These are phyloP conservation scores for Claviceps lovelessii DNA, from an alignment of 2,329 filamentous ascomycete species.

Conservation along the genomic window DNA sequence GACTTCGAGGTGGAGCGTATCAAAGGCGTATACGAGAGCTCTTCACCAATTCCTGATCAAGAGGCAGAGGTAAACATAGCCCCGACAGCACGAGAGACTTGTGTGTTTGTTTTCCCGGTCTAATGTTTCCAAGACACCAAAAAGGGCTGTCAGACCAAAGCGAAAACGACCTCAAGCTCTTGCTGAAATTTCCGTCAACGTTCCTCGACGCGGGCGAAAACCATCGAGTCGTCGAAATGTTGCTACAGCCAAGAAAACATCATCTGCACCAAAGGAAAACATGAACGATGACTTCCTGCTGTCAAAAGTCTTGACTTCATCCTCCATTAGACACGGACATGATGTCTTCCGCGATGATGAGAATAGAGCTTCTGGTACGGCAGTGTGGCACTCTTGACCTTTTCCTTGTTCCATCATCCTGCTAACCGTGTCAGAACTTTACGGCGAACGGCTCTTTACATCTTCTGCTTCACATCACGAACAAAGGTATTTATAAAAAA, in stretches of 20 bases:
- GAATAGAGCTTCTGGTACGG: constrained; percentile 13
- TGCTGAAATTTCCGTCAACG: constrained; percentile 21
- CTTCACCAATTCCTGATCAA: constrained; percentile 30
- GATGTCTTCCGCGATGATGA: constrained; percentile 20
- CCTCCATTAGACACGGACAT: constrained; percentile 11
- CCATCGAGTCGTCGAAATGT: constrained; percentile 13
- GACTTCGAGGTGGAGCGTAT: constrained; percentile 35
- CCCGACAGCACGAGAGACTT: background rate
- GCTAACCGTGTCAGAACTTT: constrained; percentile 13
- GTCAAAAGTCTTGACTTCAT: background rate
- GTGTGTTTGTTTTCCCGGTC: background rate
- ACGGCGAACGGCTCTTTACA: constrained; percentile 11
- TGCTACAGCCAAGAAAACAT: constrained; percentile 7
- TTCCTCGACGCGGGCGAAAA: constrained; percentile 15
- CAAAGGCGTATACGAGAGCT: constrained; percentile 46
- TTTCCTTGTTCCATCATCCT: background rate
- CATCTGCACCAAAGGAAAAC: constrained; percentile 5
- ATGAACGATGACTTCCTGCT: background rate
- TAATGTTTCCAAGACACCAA: constrained; percentile 13
- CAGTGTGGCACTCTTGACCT: background rate
- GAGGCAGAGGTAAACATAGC: constrained; percentile 27
- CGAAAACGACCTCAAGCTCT: constrained; percentile 20
- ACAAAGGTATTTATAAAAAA: constrained; percentile 10
- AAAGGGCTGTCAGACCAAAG: constrained; percentile 16
- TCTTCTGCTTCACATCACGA: constrained; percentile 9